These are phyloP conservation scores for Aspergillus neotritici DNA, from an alignment of 2,329 filamentous ascomycete genomes.

Conservation along the genomic window DNA sequence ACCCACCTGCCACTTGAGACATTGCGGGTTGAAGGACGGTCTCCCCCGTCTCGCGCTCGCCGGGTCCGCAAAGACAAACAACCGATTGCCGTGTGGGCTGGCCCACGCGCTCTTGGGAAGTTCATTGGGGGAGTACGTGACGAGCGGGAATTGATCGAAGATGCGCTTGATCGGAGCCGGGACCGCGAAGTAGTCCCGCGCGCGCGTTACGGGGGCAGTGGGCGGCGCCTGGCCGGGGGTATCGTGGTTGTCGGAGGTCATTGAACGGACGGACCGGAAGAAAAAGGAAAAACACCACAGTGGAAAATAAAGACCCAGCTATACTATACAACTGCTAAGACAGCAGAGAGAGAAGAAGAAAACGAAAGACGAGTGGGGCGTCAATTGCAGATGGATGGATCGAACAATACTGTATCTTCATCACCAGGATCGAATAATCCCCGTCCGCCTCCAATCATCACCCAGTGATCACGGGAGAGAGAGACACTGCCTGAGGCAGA, in stretches of 20 bases:
- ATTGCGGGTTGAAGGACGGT: constrained; percentile 85
- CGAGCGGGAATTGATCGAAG: constrained; percentile 78
- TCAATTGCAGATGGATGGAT: not conserved
- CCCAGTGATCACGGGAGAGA: too few relatives aligned
- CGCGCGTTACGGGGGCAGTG: constrained; percentile 15
- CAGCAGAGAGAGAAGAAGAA: not conserved
- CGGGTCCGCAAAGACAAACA: constrained; percentile 72
- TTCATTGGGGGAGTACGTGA: constrained; percentile 67
- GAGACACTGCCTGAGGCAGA: constrained; percentile 1
- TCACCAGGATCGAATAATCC: not conserved
- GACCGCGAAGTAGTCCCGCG: constrained; percentile 35
- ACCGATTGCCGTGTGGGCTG: constrained; percentile 47
- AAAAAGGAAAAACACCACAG: constrained; percentile 2
- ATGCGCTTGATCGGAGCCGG: constrained; percentile 72
- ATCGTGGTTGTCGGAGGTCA: constrained; percentile 24
- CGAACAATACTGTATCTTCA: not conserved
- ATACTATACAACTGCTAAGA: not conserved
- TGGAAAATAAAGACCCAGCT: not conserved
- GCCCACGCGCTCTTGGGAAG: constrained; percentile 60
- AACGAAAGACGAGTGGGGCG: too few relatives aligned
- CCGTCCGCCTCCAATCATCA: not conserved
- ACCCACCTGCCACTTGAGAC: constrained; percentile 89
- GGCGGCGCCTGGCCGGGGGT: constrained; percentile 20
- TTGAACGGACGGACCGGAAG: constrained; percentile 10
- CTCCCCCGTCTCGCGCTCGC: constrained; percentile 55